phyloP scores from a whole-genome alignment of 2,329 filamentous ascomycete species.

The Calonectria pseudoreteaudii region DNA sequence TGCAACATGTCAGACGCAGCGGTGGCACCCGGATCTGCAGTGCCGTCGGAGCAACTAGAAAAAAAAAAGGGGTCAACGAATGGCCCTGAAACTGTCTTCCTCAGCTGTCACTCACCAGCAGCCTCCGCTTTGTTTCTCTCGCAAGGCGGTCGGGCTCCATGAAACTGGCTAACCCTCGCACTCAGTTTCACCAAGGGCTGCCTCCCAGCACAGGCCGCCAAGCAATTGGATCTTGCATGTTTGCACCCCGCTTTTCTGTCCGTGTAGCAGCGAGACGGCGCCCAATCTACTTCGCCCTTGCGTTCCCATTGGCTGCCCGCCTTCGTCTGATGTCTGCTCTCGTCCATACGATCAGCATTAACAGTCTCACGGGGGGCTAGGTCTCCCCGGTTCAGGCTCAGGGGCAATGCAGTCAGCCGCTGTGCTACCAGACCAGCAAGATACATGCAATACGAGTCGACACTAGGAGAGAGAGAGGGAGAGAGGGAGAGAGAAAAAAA shows the following conservation, averaged over 20 bases:
- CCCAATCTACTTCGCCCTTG: background rate
- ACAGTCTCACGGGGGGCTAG: background rate
- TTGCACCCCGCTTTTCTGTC: background rate
- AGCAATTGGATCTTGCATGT: constrained; percentile 3
- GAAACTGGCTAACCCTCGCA: constrained; percentile 9
- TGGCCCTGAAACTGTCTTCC: constrained; percentile 4
- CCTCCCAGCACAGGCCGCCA: background rate
- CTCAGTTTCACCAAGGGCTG: constrained; percentile 12
- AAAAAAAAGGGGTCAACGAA: background rate
- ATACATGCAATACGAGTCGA: background rate
- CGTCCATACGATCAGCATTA: constrained; percentile 6
- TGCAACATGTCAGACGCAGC: background rate
- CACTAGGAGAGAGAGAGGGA: background rate
- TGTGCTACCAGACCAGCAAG: background rate
- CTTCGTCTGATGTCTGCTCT: background rate
- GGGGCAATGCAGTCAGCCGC: background rate
- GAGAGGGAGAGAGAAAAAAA: background rate
- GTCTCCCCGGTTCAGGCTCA: background rate
- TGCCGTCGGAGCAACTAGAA: background rate
- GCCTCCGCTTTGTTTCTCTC: background rate
- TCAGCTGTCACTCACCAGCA: background rate
- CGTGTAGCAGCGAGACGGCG: background rate
- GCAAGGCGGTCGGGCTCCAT: background rate
- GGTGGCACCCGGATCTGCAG: background rate
- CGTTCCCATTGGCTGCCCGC: background rate